phyloP scores from a whole-genome alignment of 108 stramenopile species.

The Cyclotella choctawhatcheeana region DNA sequence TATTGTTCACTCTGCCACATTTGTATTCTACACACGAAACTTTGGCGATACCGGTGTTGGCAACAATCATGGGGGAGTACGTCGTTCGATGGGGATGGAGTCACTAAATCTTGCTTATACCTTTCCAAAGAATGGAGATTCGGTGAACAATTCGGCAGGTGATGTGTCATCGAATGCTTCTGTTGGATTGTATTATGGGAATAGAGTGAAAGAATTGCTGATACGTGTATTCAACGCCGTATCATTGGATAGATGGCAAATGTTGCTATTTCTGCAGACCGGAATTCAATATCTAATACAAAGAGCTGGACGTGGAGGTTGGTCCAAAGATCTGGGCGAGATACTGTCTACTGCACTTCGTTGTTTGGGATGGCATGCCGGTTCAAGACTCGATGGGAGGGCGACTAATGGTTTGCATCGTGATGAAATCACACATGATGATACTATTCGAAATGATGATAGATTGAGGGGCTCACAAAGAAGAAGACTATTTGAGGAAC shows the following conservation, averaged over 20 bases:
- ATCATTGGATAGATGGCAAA: conserved; percentile 28
- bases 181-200: not conserved
- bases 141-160: not conserved
- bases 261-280: conserved; percentile 31
- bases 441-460: conserved; percentile 44
- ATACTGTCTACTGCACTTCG: conserved; percentile 4
- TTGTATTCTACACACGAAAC: conserved; percentile 29
- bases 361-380: not conserved
- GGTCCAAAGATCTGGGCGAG: conserved; percentile 36
- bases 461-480: conserved; percentile 38
- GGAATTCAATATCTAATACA: conserved; percentile 33
- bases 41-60: not conserved
- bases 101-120: conserved; percentile 32
- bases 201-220: not conserved
- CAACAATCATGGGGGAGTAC: not conserved
- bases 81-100: conserved; percentile 47
- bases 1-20: conserved; percentile 37
- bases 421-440: not conserved
- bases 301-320: conserved; percentile 40
- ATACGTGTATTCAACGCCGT: not conserved
- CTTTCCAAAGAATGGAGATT: not conserved
- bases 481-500: conserved; percentile 41
- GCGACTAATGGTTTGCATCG: too few relatives aligned
- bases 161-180: not conserved
- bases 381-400: not conserved